These are phyloP conservation scores for Lentinula sp. DNA, from an alignment of 768 basidiomycete genomes.

Conservation along the genomic window DNA sequence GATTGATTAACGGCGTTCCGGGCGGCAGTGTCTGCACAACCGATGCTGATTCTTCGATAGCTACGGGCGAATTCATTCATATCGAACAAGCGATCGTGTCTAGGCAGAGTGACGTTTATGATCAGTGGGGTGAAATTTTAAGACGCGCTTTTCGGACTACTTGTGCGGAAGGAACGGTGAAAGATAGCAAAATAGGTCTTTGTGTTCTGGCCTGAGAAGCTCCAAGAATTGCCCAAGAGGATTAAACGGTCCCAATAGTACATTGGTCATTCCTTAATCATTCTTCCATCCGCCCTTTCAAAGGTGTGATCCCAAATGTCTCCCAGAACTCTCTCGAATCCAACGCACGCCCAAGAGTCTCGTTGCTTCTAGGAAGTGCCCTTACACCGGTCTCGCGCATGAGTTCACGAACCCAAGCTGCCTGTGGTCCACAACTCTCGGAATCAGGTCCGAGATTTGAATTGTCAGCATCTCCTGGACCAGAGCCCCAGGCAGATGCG, in stretches of 20 bases:
- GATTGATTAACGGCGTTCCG: conserved; percentile 33
- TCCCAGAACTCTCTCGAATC: conserved; percentile 61
- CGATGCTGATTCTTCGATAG: conserved; percentile 16
- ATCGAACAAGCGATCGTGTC: conserved; percentile 30
- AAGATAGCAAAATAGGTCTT: not conserved
- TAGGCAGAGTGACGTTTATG: conserved; percentile 18
- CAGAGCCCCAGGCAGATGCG: conserved; percentile 45
- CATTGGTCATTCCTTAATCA: not conserved
- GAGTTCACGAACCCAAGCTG: conserved; percentile 52
- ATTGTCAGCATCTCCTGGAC: not conserved
- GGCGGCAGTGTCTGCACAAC: conserved; percentile 22
- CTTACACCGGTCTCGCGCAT: conserved; percentile 46
- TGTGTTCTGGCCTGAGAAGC: not conserved
- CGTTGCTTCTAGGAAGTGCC: conserved; percentile 46
- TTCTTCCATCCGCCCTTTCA: conserved; percentile 28
- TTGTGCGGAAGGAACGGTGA: not conserved
- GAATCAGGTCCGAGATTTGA: conserved; percentile 1
- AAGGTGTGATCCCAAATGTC: conserved; percentile 37
- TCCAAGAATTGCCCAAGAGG: too few relatives aligned
- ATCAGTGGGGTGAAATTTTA: conserved; percentile 28
- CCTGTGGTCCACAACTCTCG: conserved; percentile 27
- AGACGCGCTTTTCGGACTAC: conserved; percentile 22
- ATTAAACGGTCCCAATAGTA: too few relatives aligned
- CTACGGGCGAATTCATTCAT: conserved; percentile 35
- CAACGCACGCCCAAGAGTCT: conserved; percentile 43